Percentiles rank a stretch among this genome's conserved stretches.
phyloP scores from a whole-genome alignment of 1,284 basidiomycete genomes.

The Coriolopsis trogii region DNA sequence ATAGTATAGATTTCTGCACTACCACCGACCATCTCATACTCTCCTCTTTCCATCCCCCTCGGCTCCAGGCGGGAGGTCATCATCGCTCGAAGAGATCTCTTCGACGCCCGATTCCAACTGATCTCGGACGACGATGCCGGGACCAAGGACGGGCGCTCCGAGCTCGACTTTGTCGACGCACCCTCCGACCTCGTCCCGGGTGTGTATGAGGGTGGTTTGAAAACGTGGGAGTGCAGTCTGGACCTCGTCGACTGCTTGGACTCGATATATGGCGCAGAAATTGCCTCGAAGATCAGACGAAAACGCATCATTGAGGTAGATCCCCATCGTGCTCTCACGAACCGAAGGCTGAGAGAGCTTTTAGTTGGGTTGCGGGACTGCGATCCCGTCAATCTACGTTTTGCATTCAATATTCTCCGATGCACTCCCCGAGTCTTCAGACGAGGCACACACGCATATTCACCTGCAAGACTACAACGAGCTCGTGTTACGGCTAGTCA shows the following conservation, averaged over 20 bases:
- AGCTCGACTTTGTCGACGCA: conserved; percentile 70
- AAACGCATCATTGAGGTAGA: conserved; percentile 67
- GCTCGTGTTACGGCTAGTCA: conserved; percentile 82
- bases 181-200: conserved; percentile 92
- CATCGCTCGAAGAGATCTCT: conserved; percentile 83
- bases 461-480: conserved; percentile 95
- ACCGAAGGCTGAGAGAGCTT: neutral
- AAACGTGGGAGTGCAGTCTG: conserved; percentile 96
- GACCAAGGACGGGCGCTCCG: conserved; percentile 28
- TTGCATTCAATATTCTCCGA: conserved; percentile 63
- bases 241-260: conserved; percentile 76
- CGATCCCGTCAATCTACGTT: conserved; percentile 79
- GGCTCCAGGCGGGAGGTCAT: conserved; percentile 38
- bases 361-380: conserved; percentile 93
- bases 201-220: conserved; percentile 94
- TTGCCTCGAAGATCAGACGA: conserved; percentile 36
- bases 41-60: conserved; percentile 51
- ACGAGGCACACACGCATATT: conserved; percentile 61
- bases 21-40: conserved; percentile 63
- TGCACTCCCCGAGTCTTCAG: conserved; percentile 7
- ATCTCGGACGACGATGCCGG: conserved; percentile 52
- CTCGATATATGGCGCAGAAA: conserved; percentile 32
- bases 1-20: conserved; percentile 51
- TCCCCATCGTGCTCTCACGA: neutral
- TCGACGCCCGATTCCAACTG: conserved; percentile 93